Percentiles rank a stretch among this genome's conserved stretches.
Evolutionary conservation across 2,329 filamentous ascomycete genomes (phyloP).

Genomic region (Fusarium sarcochroum): DNA sequence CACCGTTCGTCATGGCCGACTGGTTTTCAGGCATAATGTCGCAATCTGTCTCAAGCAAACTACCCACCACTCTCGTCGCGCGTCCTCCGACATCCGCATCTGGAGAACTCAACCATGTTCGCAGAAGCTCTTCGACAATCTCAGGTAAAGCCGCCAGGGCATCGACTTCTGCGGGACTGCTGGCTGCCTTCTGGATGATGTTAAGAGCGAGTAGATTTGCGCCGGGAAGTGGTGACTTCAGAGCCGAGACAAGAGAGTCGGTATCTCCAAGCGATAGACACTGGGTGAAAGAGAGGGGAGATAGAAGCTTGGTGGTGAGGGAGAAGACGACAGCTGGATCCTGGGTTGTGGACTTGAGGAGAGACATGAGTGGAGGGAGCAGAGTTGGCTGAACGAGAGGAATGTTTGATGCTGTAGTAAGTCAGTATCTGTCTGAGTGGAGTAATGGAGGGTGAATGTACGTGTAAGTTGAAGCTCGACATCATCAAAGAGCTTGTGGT

Average conservation of each 20-base stretch:
- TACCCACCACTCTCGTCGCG: constrained; percentile 64
- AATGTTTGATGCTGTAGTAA: constrained; percentile 63
- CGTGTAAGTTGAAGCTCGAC: constrained; percentile 72
- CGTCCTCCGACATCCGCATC: constrained; percentile 70
- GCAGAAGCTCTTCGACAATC: constrained; percentile 64
- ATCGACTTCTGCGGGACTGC: constrained; percentile 62
- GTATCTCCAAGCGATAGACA: constrained; percentile 66
- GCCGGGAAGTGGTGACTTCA: constrained; percentile 67
- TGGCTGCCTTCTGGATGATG: constrained; percentile 69
- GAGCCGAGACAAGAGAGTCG: constrained; percentile 65
- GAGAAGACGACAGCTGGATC: constrained; percentile 67
- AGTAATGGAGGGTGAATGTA: constrained; percentile 37
- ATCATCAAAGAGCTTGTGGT: constrained; percentile 69
- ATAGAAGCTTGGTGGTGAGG: constrained; percentile 69
- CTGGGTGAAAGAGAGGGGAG: constrained; percentile 66
- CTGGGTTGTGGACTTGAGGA: constrained; percentile 65
- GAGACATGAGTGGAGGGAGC: constrained; percentile 66
- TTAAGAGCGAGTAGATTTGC: constrained; percentile 71
- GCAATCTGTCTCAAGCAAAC: constrained; percentile 70
- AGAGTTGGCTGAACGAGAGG: constrained; percentile 65
- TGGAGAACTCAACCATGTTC: constrained; percentile 66
- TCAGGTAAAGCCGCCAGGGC: constrained; percentile 65
- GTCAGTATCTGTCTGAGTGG: not conserved
- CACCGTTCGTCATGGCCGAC: constrained; percentile 16
- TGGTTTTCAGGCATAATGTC: constrained; percentile 53